phyloP scores from a whole-genome alignment of 768 basidiomycete species.

The Mrakia blollopis region DNA sequence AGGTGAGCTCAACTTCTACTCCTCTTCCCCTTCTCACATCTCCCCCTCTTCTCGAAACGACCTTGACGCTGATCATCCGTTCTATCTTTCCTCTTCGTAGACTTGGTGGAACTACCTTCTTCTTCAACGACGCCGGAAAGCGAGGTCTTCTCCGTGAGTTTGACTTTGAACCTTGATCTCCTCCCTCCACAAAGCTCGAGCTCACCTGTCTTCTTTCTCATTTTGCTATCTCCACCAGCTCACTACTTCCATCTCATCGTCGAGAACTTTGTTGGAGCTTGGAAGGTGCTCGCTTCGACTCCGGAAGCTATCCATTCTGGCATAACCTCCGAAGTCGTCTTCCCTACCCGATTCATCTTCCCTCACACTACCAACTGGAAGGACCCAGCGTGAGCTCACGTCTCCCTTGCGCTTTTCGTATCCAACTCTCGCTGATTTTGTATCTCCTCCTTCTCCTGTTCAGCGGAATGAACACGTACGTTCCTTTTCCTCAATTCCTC shows the following conservation, averaged over 20 bases:
- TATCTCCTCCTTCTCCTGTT: background rate
- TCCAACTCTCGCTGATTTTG: background rate
- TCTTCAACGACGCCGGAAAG: slow-evolving; percentile 30
- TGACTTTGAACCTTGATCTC: background rate
- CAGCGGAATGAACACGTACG: slow-evolving; percentile 23
- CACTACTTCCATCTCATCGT: slow-evolving; percentile 31
- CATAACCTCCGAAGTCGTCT: slow-evolving; percentile 1
- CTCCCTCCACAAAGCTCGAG: background rate
- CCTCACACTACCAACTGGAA: slow-evolving; percentile 26
- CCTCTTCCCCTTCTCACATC: background rate
- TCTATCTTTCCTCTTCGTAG: background rate
- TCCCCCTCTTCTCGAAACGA: background rate
- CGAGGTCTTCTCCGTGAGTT: slow-evolving; percentile 23
- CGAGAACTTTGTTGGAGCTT: slow-evolving; percentile 28
- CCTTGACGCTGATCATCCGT: background rate
- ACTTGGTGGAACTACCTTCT: slow-evolving; percentile 24
- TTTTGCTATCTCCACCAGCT: background rate
- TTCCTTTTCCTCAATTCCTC: background rate
- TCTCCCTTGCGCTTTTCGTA: too few relatives aligned
- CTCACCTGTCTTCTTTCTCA: background rate
- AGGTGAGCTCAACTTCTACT: background rate
- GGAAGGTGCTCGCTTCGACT: slow-evolving; percentile 20
- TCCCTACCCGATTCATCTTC: slow-evolving; percentile 24
- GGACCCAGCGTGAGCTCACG: slow-evolving; percentile 4
- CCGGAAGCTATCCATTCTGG: background rate